These are phyloP conservation scores for Paraconiothyrium sp. DNA, from an alignment of 2,329 filamentous ascomycete species.

Conservation along the genomic window DNA sequence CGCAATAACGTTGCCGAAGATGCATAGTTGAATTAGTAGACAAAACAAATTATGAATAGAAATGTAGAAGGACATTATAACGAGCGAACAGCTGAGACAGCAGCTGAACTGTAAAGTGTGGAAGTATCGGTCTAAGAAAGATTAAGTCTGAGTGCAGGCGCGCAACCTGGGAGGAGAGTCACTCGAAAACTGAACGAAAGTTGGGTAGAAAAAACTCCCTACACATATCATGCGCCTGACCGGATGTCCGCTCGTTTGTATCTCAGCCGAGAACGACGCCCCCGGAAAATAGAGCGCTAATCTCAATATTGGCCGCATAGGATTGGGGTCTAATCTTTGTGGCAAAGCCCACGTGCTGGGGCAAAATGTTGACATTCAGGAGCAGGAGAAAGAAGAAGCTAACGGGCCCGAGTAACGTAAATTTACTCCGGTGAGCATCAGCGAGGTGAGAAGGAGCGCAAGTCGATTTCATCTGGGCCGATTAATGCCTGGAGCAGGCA, in stretches of 20 bases:
- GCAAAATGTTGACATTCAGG: not conserved
- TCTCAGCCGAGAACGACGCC: not conserved
- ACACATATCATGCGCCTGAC: not conserved
- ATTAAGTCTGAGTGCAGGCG: not conserved
- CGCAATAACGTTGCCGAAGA: not conserved
- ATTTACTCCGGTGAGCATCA: not conserved
- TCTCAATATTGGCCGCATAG: not conserved
- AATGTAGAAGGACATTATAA: constrained; percentile 1
- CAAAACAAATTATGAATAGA: constrained; percentile 4
- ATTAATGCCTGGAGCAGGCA: not conserved
- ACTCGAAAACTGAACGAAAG: not conserved
- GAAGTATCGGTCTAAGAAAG: not conserved
- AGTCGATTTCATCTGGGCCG: not conserved
- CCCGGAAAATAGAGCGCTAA: not conserved
- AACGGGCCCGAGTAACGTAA: constrained; percentile 11
- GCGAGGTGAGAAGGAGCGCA: not conserved
- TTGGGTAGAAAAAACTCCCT: not conserved
- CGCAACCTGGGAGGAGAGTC: not conserved
- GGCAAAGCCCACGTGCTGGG: constrained; percentile 2
- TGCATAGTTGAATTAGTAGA: not conserved
- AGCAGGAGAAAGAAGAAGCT: not conserved
- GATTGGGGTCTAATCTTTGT: not conserved
- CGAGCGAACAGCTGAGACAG: not conserved
- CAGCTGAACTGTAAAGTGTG: not conserved
- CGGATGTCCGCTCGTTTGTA: not conserved